Evolutionary conservation across 805 yeast genomes (phyloP).

Genomic region (Torulaspora microellipsoides): DNA sequence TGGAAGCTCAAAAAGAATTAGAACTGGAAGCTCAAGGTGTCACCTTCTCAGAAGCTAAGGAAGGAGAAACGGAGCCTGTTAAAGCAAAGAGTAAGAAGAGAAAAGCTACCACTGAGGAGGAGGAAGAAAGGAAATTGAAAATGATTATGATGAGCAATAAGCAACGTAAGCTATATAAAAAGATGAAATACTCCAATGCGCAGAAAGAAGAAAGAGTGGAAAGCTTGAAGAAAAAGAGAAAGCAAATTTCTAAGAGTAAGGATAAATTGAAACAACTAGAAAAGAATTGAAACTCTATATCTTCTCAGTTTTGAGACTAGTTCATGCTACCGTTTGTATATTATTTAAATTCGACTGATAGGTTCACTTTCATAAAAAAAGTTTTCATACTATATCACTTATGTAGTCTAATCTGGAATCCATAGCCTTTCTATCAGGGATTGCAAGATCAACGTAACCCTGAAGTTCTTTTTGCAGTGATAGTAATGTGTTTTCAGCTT

Average conservation of each 20-base stretch:
- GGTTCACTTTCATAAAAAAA: background rate
- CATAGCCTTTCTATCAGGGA: conserved; percentile 78
- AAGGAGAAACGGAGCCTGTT: conserved; percentile 37
- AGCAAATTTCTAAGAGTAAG: conserved; percentile 64
- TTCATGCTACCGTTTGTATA: conserved; percentile 8
- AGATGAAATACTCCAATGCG: conserved; percentile 88
- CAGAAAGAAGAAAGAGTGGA: conserved; percentile 76
- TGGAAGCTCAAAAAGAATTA: conserved; percentile 69
- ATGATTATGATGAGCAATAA: conserved; percentile 97
- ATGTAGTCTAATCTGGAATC: conserved; percentile 56
- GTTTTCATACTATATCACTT: conserved; percentile 9
- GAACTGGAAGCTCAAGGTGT: conserved; percentile 90
- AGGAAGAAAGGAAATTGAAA: conserved; percentile 84
- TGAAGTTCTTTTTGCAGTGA: conserved; percentile 59
- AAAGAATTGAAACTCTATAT: conserved; percentile 15
- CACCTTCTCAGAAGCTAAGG: conserved; percentile 57
- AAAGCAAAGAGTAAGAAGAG: conserved; percentile 36
- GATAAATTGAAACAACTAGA: conserved; percentile 37
- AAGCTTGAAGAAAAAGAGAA: conserved; percentile 61
- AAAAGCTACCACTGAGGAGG: conserved; percentile 43
- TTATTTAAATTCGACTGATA: conserved; percentile 4
- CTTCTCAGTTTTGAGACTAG: background rate
- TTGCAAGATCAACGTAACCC: conserved; percentile 61
- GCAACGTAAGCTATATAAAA: conserved; percentile 87
- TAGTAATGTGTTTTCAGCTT: conserved; percentile 59